Evolutionary conservation across 805 yeast genomes (phyloP), one percentile per base, ranked within the genome.

Genomic region (Cyberlindnera samutprakarnensis): DNA sequence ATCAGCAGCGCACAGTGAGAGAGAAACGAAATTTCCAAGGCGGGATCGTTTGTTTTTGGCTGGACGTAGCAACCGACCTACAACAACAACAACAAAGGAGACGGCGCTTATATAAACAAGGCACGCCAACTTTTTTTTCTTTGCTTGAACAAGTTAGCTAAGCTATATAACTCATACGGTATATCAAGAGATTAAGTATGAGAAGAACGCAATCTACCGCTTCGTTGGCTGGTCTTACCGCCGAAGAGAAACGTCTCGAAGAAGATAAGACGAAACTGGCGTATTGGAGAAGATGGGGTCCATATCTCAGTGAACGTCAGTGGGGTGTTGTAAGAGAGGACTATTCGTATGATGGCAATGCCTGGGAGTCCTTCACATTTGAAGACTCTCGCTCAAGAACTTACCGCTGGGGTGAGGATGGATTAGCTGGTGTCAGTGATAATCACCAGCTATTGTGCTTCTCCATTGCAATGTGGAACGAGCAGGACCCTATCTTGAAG

Each of bases 361-460:
- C 95, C 4, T 87, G 96, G 96, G 68, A 75, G 23, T 74, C 75
- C 45, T 87, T 87, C 57, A 84, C 94, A 7, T 86, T 85, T 54
- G 94, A 84, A 38, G 86, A 84, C 39, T 80, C 94, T 2, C 67
- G 75, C 38, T 72, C 87, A 15, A 64, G 96, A 43, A 74, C 84
- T 11, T 87, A 82, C 54, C 67, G 96, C 27, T 87, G 96, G 96
- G 95, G 95, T 25, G 96, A 88, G 56, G 96, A 87, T 54, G 96
- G 96, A 2, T 62, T 87, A 44, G 94, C 90, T 9, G 96, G 96
- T 30, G 79, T 84, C 14, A 72, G 83, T 39, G 96, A 87, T 53
- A 74, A 82, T 39, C 86, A 81, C 50, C 95, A 84, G 51, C 57
- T 72, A 43, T 62, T 84, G 20, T 79, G 90, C 53, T 56, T 84